Evolutionary conservation across 805 yeast species (phyloP), one percentile per base, ranked within the genome.

Genomic region (Hanseniaspora vineae): DNA sequence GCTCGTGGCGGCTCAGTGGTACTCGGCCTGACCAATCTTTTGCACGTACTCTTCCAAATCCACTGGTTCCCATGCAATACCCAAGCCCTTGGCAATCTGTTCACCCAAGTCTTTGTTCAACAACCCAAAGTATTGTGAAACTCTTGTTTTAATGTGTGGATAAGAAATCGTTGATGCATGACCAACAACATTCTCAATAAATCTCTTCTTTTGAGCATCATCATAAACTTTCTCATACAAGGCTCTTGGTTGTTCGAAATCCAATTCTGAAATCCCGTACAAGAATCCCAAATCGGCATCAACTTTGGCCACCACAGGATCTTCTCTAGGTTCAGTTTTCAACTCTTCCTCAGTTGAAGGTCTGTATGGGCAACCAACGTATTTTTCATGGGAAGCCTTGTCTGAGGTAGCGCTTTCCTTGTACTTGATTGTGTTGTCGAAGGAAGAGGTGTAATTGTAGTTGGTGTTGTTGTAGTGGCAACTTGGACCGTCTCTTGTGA

Each of bases 401-500:
- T 52, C 53, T 23, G 53, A 47, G 44, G 50, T 44, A 55, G 50
- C 54, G 52, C 60, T 46, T 49, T 58, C 15, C 50, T 54, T 43
- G 51, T 44, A 48, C 33, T 44, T 31, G 37, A 44, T 49, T 11
- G 66, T 54, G 6, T 74, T 71, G 42, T 55, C 54, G 47, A 59
- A 53, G 23, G 69, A 53, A n/a, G 78, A 67, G 44, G 77, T 70
- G 57, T 73, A 78, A 60, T 75, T 74, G 46, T 80, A 80, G 51
- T 66, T 62, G 31, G 62, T 50, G 14, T 77, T 79, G 61, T 71
- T 72, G 54, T 67, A 67, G 46, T 69, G 58, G 42, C 66, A 57
- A 73, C 72, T 72, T 45, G 71, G 68, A 53, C 89, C 90, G 58
- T 81, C 88, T 60, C 88, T 77, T 53, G 69, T 69, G 61, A 66